A percentile compares a stretch with the other conserved stretches of the same genome.
These are phyloP conservation scores for Aspergillaceae sp. DNA, from an alignment of 2,329 filamentous ascomycete genomes.

Conservation along the genomic window DNA sequence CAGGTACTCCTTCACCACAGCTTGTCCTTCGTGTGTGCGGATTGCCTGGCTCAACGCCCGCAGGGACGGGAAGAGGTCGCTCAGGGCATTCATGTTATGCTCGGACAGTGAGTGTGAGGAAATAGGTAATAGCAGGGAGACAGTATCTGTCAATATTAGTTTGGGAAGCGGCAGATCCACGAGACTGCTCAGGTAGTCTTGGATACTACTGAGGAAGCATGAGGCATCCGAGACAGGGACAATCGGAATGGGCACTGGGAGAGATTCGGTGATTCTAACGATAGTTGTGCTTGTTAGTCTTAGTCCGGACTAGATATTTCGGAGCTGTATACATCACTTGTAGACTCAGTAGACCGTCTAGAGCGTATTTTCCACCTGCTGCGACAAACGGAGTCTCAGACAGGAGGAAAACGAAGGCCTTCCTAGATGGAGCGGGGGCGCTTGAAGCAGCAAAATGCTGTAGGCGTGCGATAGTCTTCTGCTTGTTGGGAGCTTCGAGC, in stretches of 20 bases:
- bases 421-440: constrained; percentile 1
- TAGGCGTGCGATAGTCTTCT: constrained; percentile 12
- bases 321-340: constrained; percentile 17
- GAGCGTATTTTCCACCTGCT: constrained; percentile 11
- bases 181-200: constrained; percentile 29
- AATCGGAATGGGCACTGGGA: constrained; percentile 14
- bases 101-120: constrained; percentile 16
- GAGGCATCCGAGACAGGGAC: constrained; percentile 25
- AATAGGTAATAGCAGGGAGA: constrained; percentile 12
- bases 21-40: constrained; percentile 12
- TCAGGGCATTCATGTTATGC: constrained; percentile 24
- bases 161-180: constrained; percentile 13
- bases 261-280: constrained; percentile 14
- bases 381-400: constrained; percentile 14
- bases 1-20: constrained; percentile 23
- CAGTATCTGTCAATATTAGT: constrained; percentile 6
- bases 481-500: constrained; percentile 8
- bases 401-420: constrained; percentile 16
- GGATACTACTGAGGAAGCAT: constrained; percentile 12
- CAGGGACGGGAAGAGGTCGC: constrained; percentile 21
- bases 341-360: constrained; percentile 14
- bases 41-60: constrained; percentile 10
- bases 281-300: no score
- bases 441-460: constrained; percentile 6
- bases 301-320: no score